A percentile compares a stretch with the other conserved stretches of the same genome.
Evolutionary conservation across 176 grass and related monocot species (phyloP).

Genomic region (Dactylis glomerata): DNA sequence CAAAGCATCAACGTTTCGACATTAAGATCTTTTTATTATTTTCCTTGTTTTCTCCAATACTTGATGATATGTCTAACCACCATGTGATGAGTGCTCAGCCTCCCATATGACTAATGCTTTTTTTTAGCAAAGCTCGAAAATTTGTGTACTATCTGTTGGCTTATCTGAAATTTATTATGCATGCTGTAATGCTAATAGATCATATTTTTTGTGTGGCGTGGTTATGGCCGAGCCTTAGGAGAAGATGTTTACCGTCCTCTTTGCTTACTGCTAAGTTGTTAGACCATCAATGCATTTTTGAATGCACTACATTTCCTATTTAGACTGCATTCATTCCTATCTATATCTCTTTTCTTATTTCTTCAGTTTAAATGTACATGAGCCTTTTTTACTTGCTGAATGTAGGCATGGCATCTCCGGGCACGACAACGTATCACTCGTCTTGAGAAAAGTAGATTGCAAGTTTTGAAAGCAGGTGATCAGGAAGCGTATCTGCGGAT

Average conservation of each 20-base stretch:
- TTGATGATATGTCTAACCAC: not conserved
- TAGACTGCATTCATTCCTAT: constrained; percentile 19
- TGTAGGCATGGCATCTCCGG: constrained; percentile 93
- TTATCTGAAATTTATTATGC: constrained; percentile 1
- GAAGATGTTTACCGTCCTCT: not conserved
- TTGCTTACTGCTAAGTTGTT: not conserved
- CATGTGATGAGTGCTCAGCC: not conserved
- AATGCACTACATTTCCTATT: constrained; percentile 2
- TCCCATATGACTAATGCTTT: not conserved
- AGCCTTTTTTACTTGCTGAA: constrained; percentile 18
- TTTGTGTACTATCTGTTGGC: constrained; percentile 12
- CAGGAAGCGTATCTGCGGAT: constrained; percentile 97
- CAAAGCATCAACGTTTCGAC: not conserved
- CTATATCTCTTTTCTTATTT: constrained; percentile 16
- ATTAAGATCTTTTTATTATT: not conserved
- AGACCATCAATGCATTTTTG: not conserved
- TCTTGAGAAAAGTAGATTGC: constrained; percentile 80
- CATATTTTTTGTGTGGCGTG: not conserved
- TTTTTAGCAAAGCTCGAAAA: not conserved
- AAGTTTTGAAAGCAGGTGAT: constrained; percentile 86
- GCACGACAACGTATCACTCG: constrained; percentile 80
- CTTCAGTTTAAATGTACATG: not conserved
- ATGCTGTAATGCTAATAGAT: not conserved
- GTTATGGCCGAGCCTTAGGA: not conserved
- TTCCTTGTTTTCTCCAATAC: not conserved